A percentile compares a stretch with the other conserved stretches of the same genome.
Conservation (phyloP, 208 protist species). For the Leishmania turanica region DNA sequence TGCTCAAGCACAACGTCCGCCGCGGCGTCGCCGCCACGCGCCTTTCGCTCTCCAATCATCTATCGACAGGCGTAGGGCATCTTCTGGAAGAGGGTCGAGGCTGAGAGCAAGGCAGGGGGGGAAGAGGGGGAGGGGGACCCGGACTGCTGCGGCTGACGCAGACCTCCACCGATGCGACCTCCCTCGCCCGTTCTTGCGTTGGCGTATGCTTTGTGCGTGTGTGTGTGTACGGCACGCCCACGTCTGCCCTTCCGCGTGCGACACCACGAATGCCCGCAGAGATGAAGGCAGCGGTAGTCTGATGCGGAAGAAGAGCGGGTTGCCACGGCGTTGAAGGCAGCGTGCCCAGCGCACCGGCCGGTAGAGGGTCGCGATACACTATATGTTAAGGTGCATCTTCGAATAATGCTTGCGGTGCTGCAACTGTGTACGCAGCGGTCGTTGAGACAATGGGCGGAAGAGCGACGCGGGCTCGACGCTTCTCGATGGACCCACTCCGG, state of each 20-base stretch:
- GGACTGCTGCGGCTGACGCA: not conserved
- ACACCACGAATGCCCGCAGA: not conserved
- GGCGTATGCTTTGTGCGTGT: not conserved
- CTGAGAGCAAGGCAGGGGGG: not conserved
- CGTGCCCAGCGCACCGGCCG: not conserved
- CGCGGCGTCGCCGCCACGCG: not conserved
- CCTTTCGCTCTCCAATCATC: conserved; percentile 22
- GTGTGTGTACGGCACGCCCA: not conserved
- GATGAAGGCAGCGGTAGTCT: not conserved
- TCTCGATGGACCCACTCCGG: not conserved
- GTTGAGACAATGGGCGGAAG: not conserved
- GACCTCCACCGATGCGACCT: not conserved
- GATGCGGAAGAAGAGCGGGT: not conserved
- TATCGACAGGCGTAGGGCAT: not conserved
- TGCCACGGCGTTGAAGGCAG: not conserved
- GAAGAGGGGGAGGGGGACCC: not conserved
- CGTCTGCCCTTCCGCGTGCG: not conserved
- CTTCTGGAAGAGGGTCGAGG: not conserved
- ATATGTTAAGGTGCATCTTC: not conserved
- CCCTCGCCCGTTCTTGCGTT: not conserved
- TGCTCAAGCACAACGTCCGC: not conserved
- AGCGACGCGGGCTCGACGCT: not conserved
- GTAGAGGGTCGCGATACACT: not conserved
- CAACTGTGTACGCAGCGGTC: not conserved
- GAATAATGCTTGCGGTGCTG: not conserved